Conservation (phyloP, 106 monocot genomes). For the Triglochin maritima region DNA sequence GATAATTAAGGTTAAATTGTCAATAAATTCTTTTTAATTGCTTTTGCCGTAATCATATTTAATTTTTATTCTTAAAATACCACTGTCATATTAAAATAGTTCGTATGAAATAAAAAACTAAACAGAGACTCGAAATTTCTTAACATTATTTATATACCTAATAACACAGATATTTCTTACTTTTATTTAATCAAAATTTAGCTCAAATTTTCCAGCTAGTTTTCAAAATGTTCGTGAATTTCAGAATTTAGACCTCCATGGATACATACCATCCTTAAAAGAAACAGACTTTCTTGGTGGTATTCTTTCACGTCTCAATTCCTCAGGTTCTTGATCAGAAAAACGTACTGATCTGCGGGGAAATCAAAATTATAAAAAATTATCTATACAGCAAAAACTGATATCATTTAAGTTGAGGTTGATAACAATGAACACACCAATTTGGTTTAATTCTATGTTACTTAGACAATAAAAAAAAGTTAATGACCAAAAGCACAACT, state of each 20-base stretch:
- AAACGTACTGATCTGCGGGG: conserved; percentile 21
- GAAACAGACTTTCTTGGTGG: conserved; percentile 17
- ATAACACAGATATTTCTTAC: neutral
- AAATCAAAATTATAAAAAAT: neutral
- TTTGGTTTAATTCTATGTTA: too few species aligned
- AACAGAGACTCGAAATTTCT: neutral
- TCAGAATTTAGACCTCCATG: neutral
- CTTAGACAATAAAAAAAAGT: neutral
- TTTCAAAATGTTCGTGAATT: neutral
- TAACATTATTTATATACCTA: neutral
- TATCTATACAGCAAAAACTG: neutral
- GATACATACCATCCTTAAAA: conserved; percentile 31
- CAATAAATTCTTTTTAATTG: too few species aligned
- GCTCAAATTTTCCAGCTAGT: neutral
- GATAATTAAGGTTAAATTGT: too few species aligned
- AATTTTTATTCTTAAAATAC: too few species aligned
- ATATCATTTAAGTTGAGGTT: neutral
- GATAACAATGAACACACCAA: too few species aligned
- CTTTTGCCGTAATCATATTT: too few species aligned
- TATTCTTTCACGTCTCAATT: conserved; percentile 16
- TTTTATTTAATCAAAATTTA: neutral
- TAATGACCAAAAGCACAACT: too few species aligned
- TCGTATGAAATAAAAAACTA: neutral
- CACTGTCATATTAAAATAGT: too few species aligned
- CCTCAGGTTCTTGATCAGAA: conserved; percentile 6